Evolutionary conservation across 148 eudicot genomes (phyloP).

Genomic region (Amaranthus cruentus): DNA sequence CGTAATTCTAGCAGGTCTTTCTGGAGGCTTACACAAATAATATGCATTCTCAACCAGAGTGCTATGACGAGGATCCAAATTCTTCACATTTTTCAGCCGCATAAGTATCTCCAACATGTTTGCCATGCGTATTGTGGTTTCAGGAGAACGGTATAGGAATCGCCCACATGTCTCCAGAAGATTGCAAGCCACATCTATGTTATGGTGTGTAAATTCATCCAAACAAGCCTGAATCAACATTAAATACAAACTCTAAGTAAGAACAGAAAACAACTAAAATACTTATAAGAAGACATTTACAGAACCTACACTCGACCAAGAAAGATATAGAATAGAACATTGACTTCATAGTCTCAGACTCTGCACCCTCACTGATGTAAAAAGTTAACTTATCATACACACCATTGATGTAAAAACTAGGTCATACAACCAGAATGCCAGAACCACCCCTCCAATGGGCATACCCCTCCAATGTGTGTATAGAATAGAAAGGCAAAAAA

Average conservation of each 20-base stretch:
- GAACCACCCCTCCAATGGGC: background rate
- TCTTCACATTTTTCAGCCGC: slow-evolving; percentile 96
- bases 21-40: slow-evolving; percentile 94
- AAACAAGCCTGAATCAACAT: slow-evolving; percentile 66
- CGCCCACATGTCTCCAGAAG: slow-evolving; percentile 99
- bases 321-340: background rate
- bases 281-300: background rate
- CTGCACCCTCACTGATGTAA: background rate
- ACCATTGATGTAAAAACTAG: background rate
- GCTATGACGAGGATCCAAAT: slow-evolving; percentile 98
- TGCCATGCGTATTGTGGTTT: slow-evolving; percentile 83
- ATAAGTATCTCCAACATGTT: slow-evolving; percentile 96
- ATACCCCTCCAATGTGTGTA: background rate
- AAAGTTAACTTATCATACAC: background rate
- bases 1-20: slow-evolving; percentile 83
- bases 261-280: background rate
- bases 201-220: slow-evolving; percentile 95
- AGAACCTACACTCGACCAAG: slow-evolving; percentile 10
- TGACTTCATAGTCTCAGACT: background rate
- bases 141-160: slow-evolving; percentile 90
- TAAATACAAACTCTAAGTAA: slow-evolving; percentile 6
- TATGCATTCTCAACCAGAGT: slow-evolving; percentile 98
- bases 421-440: background rate
- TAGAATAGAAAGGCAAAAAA: too few relatives aligned
- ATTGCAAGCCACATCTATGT: slow-evolving; percentile 98